Conservation (phyloP, 139 green algal species). For the Coelastrella sp. region DNA sequence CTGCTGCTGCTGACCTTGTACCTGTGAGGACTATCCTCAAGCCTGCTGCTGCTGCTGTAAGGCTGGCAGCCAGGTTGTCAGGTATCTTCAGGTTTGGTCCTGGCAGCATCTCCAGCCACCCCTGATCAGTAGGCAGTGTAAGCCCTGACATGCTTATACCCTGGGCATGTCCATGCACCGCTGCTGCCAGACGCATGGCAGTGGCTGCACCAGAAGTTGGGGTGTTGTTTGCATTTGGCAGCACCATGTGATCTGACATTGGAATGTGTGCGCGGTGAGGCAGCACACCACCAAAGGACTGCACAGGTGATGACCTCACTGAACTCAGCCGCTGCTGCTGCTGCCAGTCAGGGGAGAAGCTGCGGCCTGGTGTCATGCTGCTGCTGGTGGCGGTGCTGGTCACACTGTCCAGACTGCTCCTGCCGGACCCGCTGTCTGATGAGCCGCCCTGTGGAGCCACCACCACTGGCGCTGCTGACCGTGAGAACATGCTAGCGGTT, state of each 20-base stretch:
- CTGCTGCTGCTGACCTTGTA: not conserved
- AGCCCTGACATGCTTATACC: not conserved
- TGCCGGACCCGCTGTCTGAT: not conserved
- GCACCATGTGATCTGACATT: not conserved
- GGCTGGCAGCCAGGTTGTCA: not conserved
- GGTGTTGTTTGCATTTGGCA: not conserved
- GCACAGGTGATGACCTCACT: not conserved
- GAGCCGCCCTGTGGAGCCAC: not conserved
- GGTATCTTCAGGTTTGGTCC: not conserved
- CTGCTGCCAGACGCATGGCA: not conserved
- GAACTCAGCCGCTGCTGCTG: not conserved
- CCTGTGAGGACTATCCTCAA: not conserved
- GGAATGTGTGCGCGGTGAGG: not conserved
- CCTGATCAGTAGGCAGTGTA: not conserved
- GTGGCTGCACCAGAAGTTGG: not conserved
- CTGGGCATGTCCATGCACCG: not conserved
- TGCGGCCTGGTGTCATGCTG: not conserved
- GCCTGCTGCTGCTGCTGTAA: constrained; percentile 2
- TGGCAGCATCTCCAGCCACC: not conserved
- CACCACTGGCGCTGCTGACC: not conserved
- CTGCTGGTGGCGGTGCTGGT: not conserved
- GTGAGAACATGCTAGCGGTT: not conserved
- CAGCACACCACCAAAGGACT: not conserved
- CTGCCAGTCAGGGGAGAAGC: not conserved
- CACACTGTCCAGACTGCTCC: not conserved